Conservation (phyloP, 805 yeast species). For the Teunomyces lycoperdinae region DNA sequence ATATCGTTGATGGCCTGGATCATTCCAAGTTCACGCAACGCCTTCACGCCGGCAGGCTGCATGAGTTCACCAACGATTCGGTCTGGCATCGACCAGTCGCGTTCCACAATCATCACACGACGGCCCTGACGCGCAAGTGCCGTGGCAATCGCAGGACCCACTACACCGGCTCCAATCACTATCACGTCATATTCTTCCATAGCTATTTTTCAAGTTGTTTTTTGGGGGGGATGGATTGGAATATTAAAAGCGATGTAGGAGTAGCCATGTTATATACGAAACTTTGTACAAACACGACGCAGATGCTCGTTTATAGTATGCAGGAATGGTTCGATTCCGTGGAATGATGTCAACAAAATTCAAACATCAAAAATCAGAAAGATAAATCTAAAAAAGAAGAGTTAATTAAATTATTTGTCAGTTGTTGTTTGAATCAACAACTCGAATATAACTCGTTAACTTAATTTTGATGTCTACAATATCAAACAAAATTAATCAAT, state of each 20-base stretch:
- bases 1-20: constrained; percentile 67
- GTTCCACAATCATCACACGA: constrained; percentile 72
- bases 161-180: constrained; percentile 97
- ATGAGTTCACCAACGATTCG: constrained; percentile 95
- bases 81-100: constrained; percentile 91
- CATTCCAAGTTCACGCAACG: constrained; percentile 81
- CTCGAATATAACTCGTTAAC: too few relatives aligned
- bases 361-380: too few relatives aligned
- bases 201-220: not conserved
- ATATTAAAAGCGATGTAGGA: not conserved
- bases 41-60: constrained; percentile 95
- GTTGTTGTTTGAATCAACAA: too few relatives aligned
- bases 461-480: too few relatives aligned
- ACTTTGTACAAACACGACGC: not conserved
- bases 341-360: not conserved
- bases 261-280: not conserved
- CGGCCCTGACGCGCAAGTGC: constrained; percentile 90
- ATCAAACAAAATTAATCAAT: too few relatives aligned
- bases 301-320: not conserved
- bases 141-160: constrained; percentile 91
- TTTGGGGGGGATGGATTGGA: too few relatives aligned
- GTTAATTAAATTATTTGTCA: too few relatives aligned
- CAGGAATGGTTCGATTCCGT: not conserved
- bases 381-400: too few relatives aligned
- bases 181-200: constrained; percentile 63